phyloP scores from a whole-genome alignment of 2,329 filamentous ascomycete species.

The Pezicula neosporulosa region DNA sequence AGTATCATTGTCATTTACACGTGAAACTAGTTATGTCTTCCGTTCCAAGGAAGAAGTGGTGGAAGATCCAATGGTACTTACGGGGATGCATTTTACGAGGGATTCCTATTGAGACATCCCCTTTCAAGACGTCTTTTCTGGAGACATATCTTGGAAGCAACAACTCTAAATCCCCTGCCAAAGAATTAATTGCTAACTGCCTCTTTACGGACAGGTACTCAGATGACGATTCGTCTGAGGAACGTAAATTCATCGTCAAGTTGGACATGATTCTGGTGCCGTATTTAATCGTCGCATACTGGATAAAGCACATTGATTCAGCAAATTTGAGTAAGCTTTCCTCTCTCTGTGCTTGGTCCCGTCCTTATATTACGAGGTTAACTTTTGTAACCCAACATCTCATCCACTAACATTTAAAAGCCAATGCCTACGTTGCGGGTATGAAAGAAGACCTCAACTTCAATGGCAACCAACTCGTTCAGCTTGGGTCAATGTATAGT shows the following conservation, averaged over 20 bases:
- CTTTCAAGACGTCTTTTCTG: no score
- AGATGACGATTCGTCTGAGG: conserved; percentile 42
- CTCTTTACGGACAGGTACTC: conserved; percentile 11
- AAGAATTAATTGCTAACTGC: no score
- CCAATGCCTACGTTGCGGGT: conserved; percentile 15
- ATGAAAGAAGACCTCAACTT: conserved; percentile 38
- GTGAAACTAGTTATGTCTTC: not conserved
- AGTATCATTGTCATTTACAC: no score
- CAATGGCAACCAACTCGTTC: conserved; percentile 45
- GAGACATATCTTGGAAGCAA: no score
- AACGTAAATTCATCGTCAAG: conserved; percentile 48
- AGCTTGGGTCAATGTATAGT: conserved; percentile 15
- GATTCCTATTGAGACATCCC: no score
- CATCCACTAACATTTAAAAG: conserved; percentile 14
- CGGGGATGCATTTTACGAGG: no score
- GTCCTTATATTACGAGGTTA: no score
- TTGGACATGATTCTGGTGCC: conserved; percentile 51
- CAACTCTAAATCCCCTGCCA: no score
- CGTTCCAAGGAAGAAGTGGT: not conserved
- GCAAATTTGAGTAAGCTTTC: conserved; percentile 3
- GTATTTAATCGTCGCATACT: conserved; percentile 50
- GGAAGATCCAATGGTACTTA: conserved; percentile 38
- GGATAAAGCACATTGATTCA: conserved; percentile 29
- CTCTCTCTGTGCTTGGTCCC: not conserved
- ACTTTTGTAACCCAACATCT: no score